Base-by-base conservation (phyloP, 345 rosid genomes). In the Raphanus raphanistrum region DNA sequence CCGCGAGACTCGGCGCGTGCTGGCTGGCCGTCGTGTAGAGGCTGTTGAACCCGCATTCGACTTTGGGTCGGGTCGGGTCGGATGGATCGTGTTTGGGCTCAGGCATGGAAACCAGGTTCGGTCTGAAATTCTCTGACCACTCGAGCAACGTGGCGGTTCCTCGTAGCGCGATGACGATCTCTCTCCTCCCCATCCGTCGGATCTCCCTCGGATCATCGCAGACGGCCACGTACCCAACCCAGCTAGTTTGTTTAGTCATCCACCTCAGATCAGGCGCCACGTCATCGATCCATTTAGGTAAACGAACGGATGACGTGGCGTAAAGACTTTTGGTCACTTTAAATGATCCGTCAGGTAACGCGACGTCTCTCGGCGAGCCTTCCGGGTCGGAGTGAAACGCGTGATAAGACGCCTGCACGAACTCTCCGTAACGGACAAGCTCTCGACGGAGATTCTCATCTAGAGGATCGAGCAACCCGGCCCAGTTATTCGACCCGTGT, bases 211-310 rank as follows among this genome's bases (percentile, higher is more conserved):
- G 75, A 50, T 95, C 98, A n/a, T 92, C 97, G n/a, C 98, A 92
- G 0, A 95, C 96, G 1, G 99, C 99, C 3, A 95, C 97, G 74
- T 87, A 95, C 5, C 99, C 99, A 55, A 90, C 84, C 95, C 98
- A 95, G 58, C 98, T 95, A 0, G 98, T 89, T 74, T 91, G 76
- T 58, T 92, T 97, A 35, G 99, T 95, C 97, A 95, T 88, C 98
- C 99, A 92, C 62, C 87, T 83, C 3, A 92, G 89, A 80, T 92
- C 87, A 1, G 99, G 98, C 0, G 92, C 98, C 80, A 92, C 68
- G n/a, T 88, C 88, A 31, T 95, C 90, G 0, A 95, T 90, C 94
- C 97, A 92, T 48, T 85, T 80, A n/a, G 98, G 99, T 15, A 95
- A 55, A 0, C 92, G 88, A 28, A 95, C 86, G 0, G 99, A 90